phyloP scores from a whole-genome alignment of 768 basidiomycete genomes.

The Russula virescens region DNA sequence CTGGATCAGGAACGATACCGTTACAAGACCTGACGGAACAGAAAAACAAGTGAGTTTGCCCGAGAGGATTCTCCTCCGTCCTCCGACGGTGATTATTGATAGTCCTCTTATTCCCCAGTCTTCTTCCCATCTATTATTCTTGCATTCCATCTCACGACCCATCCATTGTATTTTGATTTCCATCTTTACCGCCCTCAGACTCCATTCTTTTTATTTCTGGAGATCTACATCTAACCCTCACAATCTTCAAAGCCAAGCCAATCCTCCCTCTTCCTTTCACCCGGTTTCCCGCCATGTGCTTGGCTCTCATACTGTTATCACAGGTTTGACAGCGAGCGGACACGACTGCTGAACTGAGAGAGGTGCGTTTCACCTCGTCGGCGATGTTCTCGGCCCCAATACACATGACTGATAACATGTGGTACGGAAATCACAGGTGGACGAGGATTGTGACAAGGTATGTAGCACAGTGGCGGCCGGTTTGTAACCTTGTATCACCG shows the following conservation, averaged over 20 bases:
- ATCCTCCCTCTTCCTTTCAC: background rate
- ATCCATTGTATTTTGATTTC: constrained; percentile 30
- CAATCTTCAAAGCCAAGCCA: background rate
- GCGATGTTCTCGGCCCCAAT: background rate
- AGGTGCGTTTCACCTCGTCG: constrained; percentile 46
- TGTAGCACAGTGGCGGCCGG: background rate
- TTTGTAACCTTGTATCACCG: constrained; percentile 2
- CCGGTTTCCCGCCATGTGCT: background rate
- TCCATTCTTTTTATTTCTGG: constrained; percentile 10
- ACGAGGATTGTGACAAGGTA: constrained; percentile 76
- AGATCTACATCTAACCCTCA: background rate
- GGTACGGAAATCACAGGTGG: constrained; percentile 46
- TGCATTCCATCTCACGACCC: constrained; percentile 25
- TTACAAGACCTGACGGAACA: constrained; percentile 81
- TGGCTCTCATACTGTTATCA: constrained; percentile 9
- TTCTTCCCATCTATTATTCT: constrained; percentile 23
- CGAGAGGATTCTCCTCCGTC: constrained; percentile 53
- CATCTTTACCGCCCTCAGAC: constrained; percentile 33
- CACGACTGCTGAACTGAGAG: constrained; percentile 62
- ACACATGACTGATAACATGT: constrained; percentile 1
- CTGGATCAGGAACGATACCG: constrained; percentile 72
- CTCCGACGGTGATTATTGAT: constrained; percentile 34
- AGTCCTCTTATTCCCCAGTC: constrained; percentile 23
- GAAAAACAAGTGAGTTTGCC: constrained; percentile 68
- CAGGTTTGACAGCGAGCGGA: constrained; percentile 73